Base-by-base conservation (phyloP, 148 eudicot genomes). In the Fagopyrum tataricum region DNA sequence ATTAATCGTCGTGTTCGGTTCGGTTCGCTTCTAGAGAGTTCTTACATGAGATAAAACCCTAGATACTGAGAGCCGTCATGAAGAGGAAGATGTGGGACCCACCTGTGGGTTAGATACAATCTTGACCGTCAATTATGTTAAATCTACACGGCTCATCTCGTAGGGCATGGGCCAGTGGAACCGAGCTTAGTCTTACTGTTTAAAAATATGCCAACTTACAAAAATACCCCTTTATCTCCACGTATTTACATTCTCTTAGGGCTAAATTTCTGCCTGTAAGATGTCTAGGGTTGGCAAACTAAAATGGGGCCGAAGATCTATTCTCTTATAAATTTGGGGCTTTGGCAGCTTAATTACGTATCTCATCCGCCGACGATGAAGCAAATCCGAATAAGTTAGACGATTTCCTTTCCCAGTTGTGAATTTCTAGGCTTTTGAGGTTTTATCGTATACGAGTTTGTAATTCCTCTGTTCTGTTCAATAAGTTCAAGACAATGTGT, bases 401-500 rank as follows among this genome's bases (percentile, higher is more conserved):
- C 15, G 40, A 24, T 26, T 11, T 17, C 58, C 1, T n/a, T 52
- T 52, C 58, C 21, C 7, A 4, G 2, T 61, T 61, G 24, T 61
- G 41, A 61, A 61, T 61, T 31, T 31, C 17, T 18, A n/a, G 18
- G 3, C 21, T 20, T 20, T 55, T 55, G 61, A 55, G 6, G 24
- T 7, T 55, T 11, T n/a, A n/a, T n/a, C n/a, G n/a, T n/a, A n/a
- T 51, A n/a, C 6, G n/a, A 49, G 1, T 12, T 55, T 11, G 20
- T 14, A 11, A 64, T 8, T 37, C 69, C 69, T 64, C 69, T 64
- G 69, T 64, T 64, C 44, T 64, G 7, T 64, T 12, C n/a, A 31
- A 1, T 9, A 37, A 37, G 39, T 64, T 37, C 2, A 17, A 64
- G 69, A 61, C 61, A 5, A 23, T 75, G 40, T 72, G 81, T 82